These are phyloP conservation scores for Stenogyne calaminthoides DNA, from an alignment of 305 asterid genomes.

Conservation along the genomic window DNA sequence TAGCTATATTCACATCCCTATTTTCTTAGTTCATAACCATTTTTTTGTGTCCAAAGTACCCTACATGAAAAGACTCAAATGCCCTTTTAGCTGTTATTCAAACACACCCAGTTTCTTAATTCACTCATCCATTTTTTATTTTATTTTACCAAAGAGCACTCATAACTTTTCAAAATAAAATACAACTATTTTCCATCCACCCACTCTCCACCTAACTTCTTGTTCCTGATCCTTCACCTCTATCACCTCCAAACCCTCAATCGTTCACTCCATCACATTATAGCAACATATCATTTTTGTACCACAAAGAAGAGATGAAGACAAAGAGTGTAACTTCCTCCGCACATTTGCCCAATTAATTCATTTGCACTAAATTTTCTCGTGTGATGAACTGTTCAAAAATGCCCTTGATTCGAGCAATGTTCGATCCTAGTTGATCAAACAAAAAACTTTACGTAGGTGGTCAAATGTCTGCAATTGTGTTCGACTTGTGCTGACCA, in stretches of 20 bases:
- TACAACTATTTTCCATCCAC: neutral
- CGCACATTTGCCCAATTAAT: neutral
- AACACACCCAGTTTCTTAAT: neutral
- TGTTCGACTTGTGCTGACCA: neutral
- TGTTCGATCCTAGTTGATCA: neutral
- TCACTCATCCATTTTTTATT: neutral
- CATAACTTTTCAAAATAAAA: neutral
- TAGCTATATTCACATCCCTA: neutral
- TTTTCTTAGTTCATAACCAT: neutral
- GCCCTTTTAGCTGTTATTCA: neutral
- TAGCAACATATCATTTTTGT: neutral
- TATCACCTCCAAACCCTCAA: neutral
- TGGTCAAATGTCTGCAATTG: neutral
- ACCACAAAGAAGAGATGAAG: conserved; percentile 1
- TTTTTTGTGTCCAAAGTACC: neutral
- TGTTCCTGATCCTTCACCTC: neutral
- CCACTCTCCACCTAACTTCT: neutral
- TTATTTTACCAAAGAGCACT: neutral
- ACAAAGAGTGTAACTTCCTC: neutral
- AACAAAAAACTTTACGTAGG: neutral
- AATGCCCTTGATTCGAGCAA: neutral
- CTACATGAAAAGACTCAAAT: neutral
- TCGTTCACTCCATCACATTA: neutral
- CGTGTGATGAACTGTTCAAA: neutral
- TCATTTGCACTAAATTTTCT: neutral